Conservation (phyloP, 805 yeast genomes). For the Jamesozyma hellenica region DNA sequence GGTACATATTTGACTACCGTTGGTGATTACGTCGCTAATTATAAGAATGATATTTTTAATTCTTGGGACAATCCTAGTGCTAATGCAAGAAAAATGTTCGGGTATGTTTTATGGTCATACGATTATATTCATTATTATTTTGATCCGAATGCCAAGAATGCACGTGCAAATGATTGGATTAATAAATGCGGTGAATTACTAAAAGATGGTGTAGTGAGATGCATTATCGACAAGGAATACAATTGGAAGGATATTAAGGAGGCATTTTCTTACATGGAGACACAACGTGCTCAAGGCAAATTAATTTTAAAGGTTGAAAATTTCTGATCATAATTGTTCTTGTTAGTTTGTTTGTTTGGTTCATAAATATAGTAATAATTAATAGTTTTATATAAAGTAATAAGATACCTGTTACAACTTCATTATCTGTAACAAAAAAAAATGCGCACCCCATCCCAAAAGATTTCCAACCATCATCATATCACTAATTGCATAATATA, state of each 20-base stretch:
- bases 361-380: too few species aligned
- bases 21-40: slow-evolving; percentile 47
- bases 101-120: slow-evolving; percentile 30
- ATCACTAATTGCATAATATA: too few species aligned
- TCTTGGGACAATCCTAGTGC: slow-evolving; percentile 30
- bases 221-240: slow-evolving; percentile 46
- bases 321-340: slow-evolving; percentile 19
- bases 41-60: slow-evolving; percentile 29
- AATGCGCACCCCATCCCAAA: too few species aligned
- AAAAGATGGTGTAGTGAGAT: slow-evolving; percentile 36
- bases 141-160: slow-evolving; percentile 23
- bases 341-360: too few species aligned
- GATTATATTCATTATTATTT: slow-evolving; percentile 31
- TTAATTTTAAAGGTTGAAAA: slow-evolving; percentile 42
- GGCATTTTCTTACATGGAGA: slow-evolving; percentile 44
- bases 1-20: slow-evolving; percentile 49
- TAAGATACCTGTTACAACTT: too few species aligned
- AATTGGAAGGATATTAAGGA: slow-evolving; percentile 44
- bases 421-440: too few species aligned
- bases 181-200: slow-evolving; percentile 37
- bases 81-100: slow-evolving; percentile 29
- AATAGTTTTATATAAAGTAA: too few species aligned
- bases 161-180: slow-evolving; percentile 32
- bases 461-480: too few species aligned
- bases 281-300: slow-evolving; percentile 57